phyloP scores from a whole-genome alignment of 352 stramenopile genomes.

The Pythium phragmitis region DNA sequence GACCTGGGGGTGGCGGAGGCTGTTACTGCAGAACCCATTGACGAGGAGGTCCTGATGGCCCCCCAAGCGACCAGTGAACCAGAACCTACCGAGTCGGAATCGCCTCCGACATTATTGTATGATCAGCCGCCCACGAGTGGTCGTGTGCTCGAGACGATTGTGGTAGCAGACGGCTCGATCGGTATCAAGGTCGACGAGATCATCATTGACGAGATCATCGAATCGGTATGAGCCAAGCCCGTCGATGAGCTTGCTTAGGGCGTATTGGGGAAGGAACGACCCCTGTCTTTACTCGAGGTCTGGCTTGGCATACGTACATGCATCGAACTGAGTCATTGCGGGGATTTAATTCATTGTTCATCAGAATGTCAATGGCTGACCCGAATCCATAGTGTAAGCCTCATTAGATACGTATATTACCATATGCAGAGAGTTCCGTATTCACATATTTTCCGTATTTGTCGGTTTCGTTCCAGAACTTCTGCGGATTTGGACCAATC shows the following conservation, averaged over 20 bases:
- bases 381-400: neutral
- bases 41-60: conserved; percentile 3
- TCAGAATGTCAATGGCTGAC: neutral
- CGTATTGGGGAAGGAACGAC: neutral
- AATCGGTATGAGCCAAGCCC: conserved; percentile 23
- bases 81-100: neutral
- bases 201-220: conserved; percentile 30
- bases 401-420: conserved; percentile 4
- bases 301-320: too few species aligned
- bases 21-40: neutral
- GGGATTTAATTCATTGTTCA: neutral
- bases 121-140: conserved; percentile 1
- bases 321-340: too few species aligned
- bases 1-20: neutral
- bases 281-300: too few species aligned
- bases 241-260: neutral
- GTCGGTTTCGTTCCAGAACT: too few species aligned
- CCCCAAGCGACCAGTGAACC: conserved; percentile 10
- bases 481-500: too few species aligned
- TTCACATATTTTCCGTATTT: neutral
- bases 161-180: conserved; percentile 10
- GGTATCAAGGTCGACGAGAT: conserved; percentile 23
- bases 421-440: neutral
- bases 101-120: neutral
- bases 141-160: conserved; percentile 17